Evolutionary conservation across 176 grass and related monocot species (phyloP).

Genomic region (Lolium perenne): DNA sequence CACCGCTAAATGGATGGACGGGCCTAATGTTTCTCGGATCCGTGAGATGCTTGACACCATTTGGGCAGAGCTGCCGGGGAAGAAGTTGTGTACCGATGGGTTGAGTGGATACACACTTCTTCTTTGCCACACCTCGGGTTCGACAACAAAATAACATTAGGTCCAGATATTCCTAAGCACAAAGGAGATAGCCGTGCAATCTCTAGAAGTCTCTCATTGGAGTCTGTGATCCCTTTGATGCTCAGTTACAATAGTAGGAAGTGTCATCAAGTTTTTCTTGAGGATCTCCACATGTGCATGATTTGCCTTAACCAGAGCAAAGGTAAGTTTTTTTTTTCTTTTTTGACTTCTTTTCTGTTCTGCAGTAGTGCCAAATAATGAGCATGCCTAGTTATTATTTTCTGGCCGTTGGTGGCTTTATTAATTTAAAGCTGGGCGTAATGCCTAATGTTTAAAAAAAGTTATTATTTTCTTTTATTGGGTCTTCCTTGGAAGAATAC

Average conservation of each 20-base stretch:
- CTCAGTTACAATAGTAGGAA: slow-evolving; percentile 46
- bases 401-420: no score
- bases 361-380: neutral
- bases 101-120: slow-evolving; percentile 55
- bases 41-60: slow-evolving; percentile 64
- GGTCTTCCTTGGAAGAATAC: neutral
- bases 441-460: no score
- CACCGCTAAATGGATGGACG: slow-evolving; percentile 62
- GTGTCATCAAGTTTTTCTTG: slow-evolving; percentile 50
- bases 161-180: neutral
- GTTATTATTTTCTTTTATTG: neutral
- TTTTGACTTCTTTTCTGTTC: neutral
- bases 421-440: no score
- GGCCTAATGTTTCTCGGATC: no score
- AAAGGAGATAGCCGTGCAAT: slow-evolving; percentile 36
- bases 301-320: slow-evolving; percentile 55
- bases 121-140: slow-evolving; percentile 50
- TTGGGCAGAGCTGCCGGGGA: slow-evolving; percentile 52
- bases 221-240: slow-evolving; percentile 56
- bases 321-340: slow-evolving; percentile 15
- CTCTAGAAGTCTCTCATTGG: slow-evolving; percentile 38
- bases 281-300: slow-evolving; percentile 49
- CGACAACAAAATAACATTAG: slow-evolving; percentile 44
- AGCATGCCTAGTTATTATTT: neutral
- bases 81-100: slow-evolving; percentile 62